Percentiles rank a stretch among this genome's conserved stretches.
phyloP scores from a whole-genome alignment of 345 rosid species.

The Aethionema arabicum region DNA sequence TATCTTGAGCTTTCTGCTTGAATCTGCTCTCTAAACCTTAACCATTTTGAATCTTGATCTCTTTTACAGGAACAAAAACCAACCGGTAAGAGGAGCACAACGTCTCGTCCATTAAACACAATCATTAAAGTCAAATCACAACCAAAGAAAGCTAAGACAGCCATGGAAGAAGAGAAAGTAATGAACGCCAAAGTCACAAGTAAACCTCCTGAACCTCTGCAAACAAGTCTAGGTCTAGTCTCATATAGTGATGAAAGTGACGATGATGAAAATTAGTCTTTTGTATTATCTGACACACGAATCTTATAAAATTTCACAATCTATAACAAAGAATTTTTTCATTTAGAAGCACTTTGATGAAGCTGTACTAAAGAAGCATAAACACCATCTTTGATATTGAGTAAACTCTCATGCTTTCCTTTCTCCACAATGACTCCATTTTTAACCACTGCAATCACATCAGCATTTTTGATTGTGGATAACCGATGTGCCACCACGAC shows the following conservation, averaged over 20 bases:
- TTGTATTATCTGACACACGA: conserved; percentile 19
- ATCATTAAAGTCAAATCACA: conserved; percentile 76
- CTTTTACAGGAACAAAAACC: conserved; percentile 63
- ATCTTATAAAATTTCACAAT: conserved; percentile 19
- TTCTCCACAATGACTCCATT: conserved; percentile 58
- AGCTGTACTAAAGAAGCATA: conserved; percentile 66
- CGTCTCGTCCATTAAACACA: conserved; percentile 55
- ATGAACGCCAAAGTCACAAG: conserved; percentile 27
- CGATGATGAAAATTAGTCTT: conserved; percentile 43
- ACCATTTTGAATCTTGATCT: background rate
- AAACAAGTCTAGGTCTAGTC: conserved; percentile 63
- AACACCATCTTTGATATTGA: conserved; percentile 47
- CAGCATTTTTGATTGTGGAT: conserved; percentile 58
- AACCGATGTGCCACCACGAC: conserved; percentile 62
- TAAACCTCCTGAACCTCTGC: conserved; percentile 32
- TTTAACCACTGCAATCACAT: conserved; percentile 58
- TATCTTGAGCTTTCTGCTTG: conserved; percentile 20
- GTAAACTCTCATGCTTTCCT: conserved; percentile 59
- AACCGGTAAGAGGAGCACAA: conserved; percentile 54
- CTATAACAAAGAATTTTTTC: background rate
- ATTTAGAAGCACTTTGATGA: conserved; percentile 44
- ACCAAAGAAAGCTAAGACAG: conserved; percentile 66
- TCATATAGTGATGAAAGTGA: conserved; percentile 92
- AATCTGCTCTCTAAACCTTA: background rate
- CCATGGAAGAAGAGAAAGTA: conserved; percentile 4